Base-by-base conservation (phyloP, 306 rosid species). In the Sophora flavescens region DNA sequence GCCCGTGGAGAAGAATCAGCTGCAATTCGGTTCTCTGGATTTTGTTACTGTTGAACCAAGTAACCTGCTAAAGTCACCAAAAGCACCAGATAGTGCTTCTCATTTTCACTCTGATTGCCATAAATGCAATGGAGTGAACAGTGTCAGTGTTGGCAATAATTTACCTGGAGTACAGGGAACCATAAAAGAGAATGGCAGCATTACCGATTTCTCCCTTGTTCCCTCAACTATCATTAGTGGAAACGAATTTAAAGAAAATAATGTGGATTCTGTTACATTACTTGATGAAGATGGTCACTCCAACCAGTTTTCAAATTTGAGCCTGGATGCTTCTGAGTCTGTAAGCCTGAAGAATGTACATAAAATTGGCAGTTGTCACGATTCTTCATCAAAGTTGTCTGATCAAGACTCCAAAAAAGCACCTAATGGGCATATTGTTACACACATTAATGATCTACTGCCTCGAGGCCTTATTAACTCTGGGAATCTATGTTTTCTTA, bases 401-500 rank as follows among this genome's bases (percentile, higher is more conserved):
- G 15, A 76, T 61, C 79, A 80, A 56, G 84, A 82, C 69, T 47
- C 67, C 32, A 73, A 64, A 16, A 89, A 81, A 84, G 81, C 80
- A 61, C 73, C 87, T 3, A 83, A 83, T 68, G 93, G 78, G 33
- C 81, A 85, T 68, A 48, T 86, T 76, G 67, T 86, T 64, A 16
- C 81, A 13, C 75, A 54, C 63, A 72, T 53, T 58, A 68, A 42
- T 56, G 85, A 63, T 69, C 80, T 91, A 16, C 88, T 86, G 66
- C 97, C 97, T 64, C 88, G 93, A 50, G 99, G 99, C 36, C 88
- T 96, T 57, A 71, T 91, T 13, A 96, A 96, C 80, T 83, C 88
- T 1, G 99, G 99, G 74, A 96, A 96, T 82, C 75, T 96, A 50
- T 96, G 99, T 81, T 96, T 96, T 83, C 90, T 96, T 61, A 92